Evolutionary conservation across 768 basidiomycete genomes (phyloP), one percentile per base, ranked within the genome.

Genomic region (Lyophyllum decastes): DNA sequence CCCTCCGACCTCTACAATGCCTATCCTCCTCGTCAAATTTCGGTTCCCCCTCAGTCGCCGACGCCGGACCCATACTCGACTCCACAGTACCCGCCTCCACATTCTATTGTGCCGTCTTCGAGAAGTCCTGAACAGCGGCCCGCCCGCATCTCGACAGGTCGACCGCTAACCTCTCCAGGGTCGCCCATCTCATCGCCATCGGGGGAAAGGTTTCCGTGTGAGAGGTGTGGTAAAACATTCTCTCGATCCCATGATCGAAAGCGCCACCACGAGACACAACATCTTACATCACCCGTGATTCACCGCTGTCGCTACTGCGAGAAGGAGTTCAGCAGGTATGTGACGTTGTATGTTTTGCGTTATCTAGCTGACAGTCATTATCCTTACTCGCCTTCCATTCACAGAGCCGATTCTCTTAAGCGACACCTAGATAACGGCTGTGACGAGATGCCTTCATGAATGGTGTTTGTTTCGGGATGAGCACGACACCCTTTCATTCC

Each of bases 191-290:
- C 75, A 44, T 77, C 76, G 56, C 72, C 80, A 52, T 72, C 78
- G 47, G 81, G 80, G 49, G 89, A 90, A 66, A 83, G 88, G 38
- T 89, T 81, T 74, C 77, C 80, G 55, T 92, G 90, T 73, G 83
- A 88, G 56, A 81, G 82, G 62, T 92, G 90, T 70, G 85, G 86
- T 52, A 88, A 88, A 72, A 87, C 89, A 24, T 92, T 92, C 70
- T 90, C 89, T 33, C 83, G 90, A 60, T 80, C 87, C 57, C 89
- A 92, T 71, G 90, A 93, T 72, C 83, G 88, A 62, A 90, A 92
- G 73, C 82, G 90, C 60, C 90, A 93, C 72, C 83, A 84, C 63
- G 89, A 91, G 71, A 89, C 87, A 16, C 87, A 90, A 64, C 90
- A 92, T 65, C 78, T 85, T 44, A 68, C 85, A 34, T 77, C 80